phyloP scores from a whole-genome alignment of 257 asterid species.

The Solanum sejunctum region DNA sequence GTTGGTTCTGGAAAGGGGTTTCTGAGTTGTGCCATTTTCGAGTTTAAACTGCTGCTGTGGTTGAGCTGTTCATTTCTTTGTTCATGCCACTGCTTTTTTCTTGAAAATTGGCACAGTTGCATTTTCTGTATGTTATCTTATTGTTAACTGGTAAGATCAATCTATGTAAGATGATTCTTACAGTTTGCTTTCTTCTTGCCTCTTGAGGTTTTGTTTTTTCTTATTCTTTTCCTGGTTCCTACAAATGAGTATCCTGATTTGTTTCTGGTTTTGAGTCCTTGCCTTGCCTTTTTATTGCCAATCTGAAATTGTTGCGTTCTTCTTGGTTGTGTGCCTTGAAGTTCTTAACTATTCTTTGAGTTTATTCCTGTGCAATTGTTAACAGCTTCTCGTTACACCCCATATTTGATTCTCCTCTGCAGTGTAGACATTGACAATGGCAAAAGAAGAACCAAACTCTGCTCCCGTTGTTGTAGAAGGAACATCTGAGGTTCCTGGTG shows the following conservation, averaged over 20 bases:
- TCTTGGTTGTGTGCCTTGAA: background rate
- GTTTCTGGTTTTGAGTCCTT: background rate
- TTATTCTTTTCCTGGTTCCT: background rate
- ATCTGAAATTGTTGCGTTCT: background rate
- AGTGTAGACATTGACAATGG: slow-evolving; percentile 9
- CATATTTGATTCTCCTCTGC: background rate
- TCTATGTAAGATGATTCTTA: background rate
- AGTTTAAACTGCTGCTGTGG: background rate
- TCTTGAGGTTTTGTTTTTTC: background rate
- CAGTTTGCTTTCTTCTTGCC: background rate
- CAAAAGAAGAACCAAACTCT: background rate
- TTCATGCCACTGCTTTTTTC: background rate
- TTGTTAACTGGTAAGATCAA: background rate
- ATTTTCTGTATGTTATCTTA: background rate
- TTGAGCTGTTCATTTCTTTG: background rate
- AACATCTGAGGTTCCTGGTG: slow-evolving; percentile 18
- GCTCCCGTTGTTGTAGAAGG: slow-evolving; percentile 18
- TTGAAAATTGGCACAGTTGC: background rate
- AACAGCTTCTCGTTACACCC: background rate
- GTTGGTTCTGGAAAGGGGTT: background rate
- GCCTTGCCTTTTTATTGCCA: background rate
- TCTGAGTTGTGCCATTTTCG: background rate
- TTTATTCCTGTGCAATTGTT: background rate
- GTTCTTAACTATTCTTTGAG: background rate
- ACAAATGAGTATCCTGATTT: background rate